A percentile compares a stretch with the other conserved stretches of the same genome.
Conservation (phyloP, 73 alveolate genomes). For the Paramecium bursaria region DNA sequence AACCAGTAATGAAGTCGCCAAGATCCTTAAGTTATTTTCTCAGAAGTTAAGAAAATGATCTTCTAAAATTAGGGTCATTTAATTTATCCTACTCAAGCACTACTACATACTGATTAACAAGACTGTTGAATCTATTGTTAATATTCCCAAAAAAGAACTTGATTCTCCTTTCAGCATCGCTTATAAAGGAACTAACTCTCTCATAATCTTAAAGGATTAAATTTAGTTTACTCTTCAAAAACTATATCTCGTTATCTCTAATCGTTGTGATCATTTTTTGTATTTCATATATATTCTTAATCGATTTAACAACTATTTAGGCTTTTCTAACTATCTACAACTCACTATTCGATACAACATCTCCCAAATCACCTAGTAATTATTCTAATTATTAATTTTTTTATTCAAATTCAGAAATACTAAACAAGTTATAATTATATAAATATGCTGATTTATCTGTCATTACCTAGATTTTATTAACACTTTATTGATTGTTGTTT, state of each 20-base stretch:
- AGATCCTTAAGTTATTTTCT: conserved; percentile 26
- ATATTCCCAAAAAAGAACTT: not conserved
- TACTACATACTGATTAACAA: not conserved
- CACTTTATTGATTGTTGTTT: conserved; percentile 2
- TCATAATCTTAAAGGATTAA: conserved; percentile 5
- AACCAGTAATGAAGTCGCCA: not conserved
- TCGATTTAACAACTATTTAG: not conserved
- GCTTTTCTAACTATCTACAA: conserved; percentile 21
- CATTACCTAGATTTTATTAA: conserved; percentile 20
- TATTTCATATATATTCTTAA: conserved; percentile 15
- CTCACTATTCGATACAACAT: not conserved
- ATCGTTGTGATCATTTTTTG: conserved; percentile 44
- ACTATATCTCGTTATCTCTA: conserved; percentile 6
- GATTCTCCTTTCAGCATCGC: not conserved
- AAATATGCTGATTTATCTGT: conserved; percentile 14
- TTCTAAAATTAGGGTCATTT: not conserved
- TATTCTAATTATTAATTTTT: conserved; percentile 12
- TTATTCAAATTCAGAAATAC: conserved; percentile 27
- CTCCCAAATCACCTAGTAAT: conserved; percentile 20
- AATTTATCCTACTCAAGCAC: conserved; percentile 21
- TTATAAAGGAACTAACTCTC: conserved; percentile 9
- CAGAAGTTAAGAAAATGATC: not conserved
- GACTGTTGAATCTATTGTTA: not conserved
- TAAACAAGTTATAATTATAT: conserved; percentile 15
- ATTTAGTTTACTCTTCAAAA: conserved; percentile 9